Base-by-base conservation (phyloP, 345 rosid species). In the Eucalyptus leucophloia region DNA sequence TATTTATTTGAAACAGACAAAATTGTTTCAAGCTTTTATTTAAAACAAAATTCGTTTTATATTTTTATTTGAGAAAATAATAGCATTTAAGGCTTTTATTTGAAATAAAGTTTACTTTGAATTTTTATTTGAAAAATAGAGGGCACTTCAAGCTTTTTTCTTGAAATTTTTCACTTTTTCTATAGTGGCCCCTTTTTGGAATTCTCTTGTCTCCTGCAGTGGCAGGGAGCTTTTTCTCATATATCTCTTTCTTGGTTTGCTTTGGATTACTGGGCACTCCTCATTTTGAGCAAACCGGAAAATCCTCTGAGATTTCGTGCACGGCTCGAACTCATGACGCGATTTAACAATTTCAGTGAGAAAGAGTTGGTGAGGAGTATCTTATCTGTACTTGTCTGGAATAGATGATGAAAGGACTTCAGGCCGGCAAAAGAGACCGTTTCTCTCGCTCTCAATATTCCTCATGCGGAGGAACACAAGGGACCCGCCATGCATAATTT, bases 71-170 rank as follows among this genome's bases (percentile, higher is more conserved):
- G 58, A 53, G 10, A 4, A 53, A 19, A 53, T 53, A 53, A 53
- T 53, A 4, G 1, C 2, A 19, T 0, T 53, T 53, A 2, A 8
- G 0, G 2, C 0, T 53, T 53, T 4, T 53, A 4, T 53, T 53
- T 21, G 5, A 19, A 53, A 53, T 53, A 53, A 53, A 21, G 1
- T 53, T 53, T 0, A 21, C 0, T 53, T 21, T 53, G 2, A 53
- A 53, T 1, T 53, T 9, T 53, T 21, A 53, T 53, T 53, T 53
- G 54, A 50, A 7, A 19, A 53, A 19, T 18, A 19, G 1, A 53
- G 10, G 0, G 58, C 56, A 53, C 10, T 53, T 53, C 24, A 53
- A 53, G 10, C 4, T 1, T 19, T 7, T 53, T 7, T 51, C 0
- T 7, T 7, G 56, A 1, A 51, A 51, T 51, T 51, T 51, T 51